Conservation (phyloP, 1,284 basidiomycete species). For the Heterobasidion annosum region DNA sequence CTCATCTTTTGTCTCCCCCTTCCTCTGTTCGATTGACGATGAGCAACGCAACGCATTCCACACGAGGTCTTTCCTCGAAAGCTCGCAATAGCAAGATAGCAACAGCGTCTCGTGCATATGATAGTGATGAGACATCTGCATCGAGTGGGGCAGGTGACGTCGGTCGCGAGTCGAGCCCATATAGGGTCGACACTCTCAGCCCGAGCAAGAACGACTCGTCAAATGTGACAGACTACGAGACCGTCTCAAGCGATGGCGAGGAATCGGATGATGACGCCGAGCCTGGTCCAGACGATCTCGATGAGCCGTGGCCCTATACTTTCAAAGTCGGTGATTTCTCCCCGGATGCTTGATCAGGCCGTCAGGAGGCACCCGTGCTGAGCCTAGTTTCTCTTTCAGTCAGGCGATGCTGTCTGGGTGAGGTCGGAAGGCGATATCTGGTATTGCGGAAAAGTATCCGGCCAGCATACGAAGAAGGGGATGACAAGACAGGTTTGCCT, state of each 20-base stretch:
- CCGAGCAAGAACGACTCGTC: not conserved
- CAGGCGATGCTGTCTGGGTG: slow-evolving; percentile 44
- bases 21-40: no score
- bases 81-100: no score
- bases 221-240: not conserved
- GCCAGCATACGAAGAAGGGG: slow-evolving; percentile 32
- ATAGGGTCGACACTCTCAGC: not conserved
- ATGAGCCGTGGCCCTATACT: slow-evolving; percentile 45
- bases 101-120: no score
- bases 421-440: slow-evolving; percentile 38
- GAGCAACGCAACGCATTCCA: no score
- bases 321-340: slow-evolving; percentile 32
- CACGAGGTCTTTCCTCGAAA: no score
- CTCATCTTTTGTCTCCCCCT: no score
- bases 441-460: slow-evolving; percentile 36
- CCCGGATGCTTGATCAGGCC: not conserved
- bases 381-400: slow-evolving; percentile 18
- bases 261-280: slow-evolving; percentile 11
- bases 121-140: not conserved
- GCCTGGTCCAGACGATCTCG: slow-evolving; percentile 31
- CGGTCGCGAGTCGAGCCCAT: no score
- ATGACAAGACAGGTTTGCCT: slow-evolving; percentile 32
- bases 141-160: not conserved
- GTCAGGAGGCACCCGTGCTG: not conserved
- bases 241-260: not conserved